Conservation (phyloP, 768 basidiomycete genomes). For the Boletales sp. region DNA sequence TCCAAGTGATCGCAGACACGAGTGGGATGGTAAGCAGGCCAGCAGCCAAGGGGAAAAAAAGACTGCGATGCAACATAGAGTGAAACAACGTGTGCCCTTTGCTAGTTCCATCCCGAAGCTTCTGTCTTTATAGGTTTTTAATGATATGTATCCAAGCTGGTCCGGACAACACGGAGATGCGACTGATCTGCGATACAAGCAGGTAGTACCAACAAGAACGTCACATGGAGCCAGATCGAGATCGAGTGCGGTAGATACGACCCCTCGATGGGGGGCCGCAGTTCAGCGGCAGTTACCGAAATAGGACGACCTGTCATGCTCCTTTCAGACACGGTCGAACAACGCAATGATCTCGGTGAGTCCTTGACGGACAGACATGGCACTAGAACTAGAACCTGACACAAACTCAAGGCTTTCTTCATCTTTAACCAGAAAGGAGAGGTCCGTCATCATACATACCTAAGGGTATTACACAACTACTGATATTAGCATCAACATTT, state of each 20-base stretch:
- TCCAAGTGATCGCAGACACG: slow-evolving; percentile 40
- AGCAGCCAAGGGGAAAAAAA: slow-evolving; percentile 1
- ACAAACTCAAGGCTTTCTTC: slow-evolving; percentile 81
- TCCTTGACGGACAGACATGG: not conserved
- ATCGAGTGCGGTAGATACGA: not conserved
- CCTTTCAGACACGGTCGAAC: slow-evolving; percentile 4
- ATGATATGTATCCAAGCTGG: too few species aligned
- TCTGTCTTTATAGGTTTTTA: too few species aligned
- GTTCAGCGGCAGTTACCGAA: not conserved
- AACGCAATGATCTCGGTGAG: slow-evolving; percentile 47
- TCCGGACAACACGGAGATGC: too few species aligned
- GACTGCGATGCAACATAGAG: slow-evolving; percentile 11
- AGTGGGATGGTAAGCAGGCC: slow-evolving; percentile 6
- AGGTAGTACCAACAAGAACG: too few species aligned
- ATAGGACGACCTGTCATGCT: not conserved
- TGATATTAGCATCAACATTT: slow-evolving; percentile 5
- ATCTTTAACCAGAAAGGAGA: slow-evolving; percentile 99
- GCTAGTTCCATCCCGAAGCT: too few species aligned
- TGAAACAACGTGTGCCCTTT: not conserved
- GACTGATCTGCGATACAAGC: too few species aligned
- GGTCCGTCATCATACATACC: slow-evolving; percentile 45
- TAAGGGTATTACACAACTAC: not conserved
- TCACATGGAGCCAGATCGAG: too few species aligned
- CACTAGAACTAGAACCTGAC: not conserved
- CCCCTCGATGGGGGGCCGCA: slow-evolving; percentile 11